Evolutionary conservation across 2,329 filamentous ascomycete species (phyloP), one percentile per base, ranked within the genome.

Genomic region (Fusarium setosum): DNA sequence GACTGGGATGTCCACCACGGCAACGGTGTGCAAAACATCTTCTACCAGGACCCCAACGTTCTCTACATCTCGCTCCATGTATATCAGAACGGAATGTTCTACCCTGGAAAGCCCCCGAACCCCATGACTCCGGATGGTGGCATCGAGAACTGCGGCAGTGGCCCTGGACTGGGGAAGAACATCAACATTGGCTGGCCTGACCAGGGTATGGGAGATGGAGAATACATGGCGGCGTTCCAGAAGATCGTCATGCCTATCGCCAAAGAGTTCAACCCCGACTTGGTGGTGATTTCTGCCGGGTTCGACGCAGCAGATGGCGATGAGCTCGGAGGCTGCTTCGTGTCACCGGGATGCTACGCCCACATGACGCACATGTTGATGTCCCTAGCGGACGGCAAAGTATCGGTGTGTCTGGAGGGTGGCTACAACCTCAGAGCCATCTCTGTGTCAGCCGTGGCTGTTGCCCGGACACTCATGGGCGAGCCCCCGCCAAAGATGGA

Each of bases 331-430:
- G 93, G 92, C 29, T 99, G 96, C 76, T 95, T 93, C 73, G 96
- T 99, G 6, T 91, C 94, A 1, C 96, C 96, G 0, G 81, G 89
- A 5, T 97, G 96, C 74, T 99, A 98, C 75, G 93, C 94, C 13
- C 95, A 99, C 74, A 98, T 99, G 96, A 98, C 96, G 15, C 94
- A 97, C 75, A 97, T 98, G 95, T 87, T 99, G 45, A 98, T 97
- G 94, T 94, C 93, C 3, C 84, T 99, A 18, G 95, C 96, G 1
- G 86, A 90, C 41, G 96, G 96, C 24, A 97, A 94, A 74, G 86
- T 99, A 13, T 92, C 93, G 3, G 95, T 97, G 9, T 97, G 94
- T 74, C 84, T 99, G 3, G 96, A 99, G 80, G 96, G 96, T 20
- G 96, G 96, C 9, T 99, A 99, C 79, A 98, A 98, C 72, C 87